Evolutionary conservation across 768 basidiomycete genomes (phyloP).

Genomic region (Amyloporia xantha): DNA sequence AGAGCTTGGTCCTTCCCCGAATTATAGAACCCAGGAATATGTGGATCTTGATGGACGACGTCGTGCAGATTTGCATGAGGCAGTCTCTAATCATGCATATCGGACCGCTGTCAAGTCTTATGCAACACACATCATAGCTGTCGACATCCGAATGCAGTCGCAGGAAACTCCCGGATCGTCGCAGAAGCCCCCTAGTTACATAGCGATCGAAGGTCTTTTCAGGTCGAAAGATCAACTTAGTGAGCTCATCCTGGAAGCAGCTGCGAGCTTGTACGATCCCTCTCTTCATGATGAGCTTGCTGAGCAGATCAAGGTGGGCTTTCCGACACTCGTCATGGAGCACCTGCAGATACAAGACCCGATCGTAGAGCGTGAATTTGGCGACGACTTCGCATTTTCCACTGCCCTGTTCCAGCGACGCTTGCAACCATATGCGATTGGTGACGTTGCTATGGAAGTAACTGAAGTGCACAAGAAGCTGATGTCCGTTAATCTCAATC

Average conservation of each 20-base stretch:
- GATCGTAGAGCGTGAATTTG: slow-evolving; percentile 64
- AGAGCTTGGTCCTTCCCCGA: slow-evolving; percentile 70
- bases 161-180: slow-evolving; percentile 30
- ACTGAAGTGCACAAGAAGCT: slow-evolving; percentile 53
- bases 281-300: slow-evolving; percentile 57
- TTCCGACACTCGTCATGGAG: slow-evolving; percentile 56
- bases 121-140: slow-evolving; percentile 65
- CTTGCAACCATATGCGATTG: slow-evolving; percentile 41
- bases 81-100: slow-evolving; percentile 58
- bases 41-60: slow-evolving; percentile 40
- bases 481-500: slow-evolving; percentile 77
- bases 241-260: slow-evolving; percentile 64
- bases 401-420: slow-evolving; percentile 51
- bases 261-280: slow-evolving; percentile 66
- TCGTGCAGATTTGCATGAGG: slow-evolving; percentile 53
- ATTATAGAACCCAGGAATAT: slow-evolving; percentile 50
- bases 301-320: slow-evolving; percentile 40
- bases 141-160: slow-evolving; percentile 64
- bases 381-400: slow-evolving; percentile 75
- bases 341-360: slow-evolving; percentile 61
- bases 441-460: slow-evolving; percentile 36
- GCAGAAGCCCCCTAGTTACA: slow-evolving; percentile 53
- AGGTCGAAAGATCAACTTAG: slow-evolving; percentile 56
- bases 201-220: slow-evolving; percentile 48
- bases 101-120: slow-evolving; percentile 66